These are phyloP conservation scores for Aspergillus nomiae DNA, from an alignment of 2,329 filamentous ascomycete genomes.

Conservation along the genomic window DNA sequence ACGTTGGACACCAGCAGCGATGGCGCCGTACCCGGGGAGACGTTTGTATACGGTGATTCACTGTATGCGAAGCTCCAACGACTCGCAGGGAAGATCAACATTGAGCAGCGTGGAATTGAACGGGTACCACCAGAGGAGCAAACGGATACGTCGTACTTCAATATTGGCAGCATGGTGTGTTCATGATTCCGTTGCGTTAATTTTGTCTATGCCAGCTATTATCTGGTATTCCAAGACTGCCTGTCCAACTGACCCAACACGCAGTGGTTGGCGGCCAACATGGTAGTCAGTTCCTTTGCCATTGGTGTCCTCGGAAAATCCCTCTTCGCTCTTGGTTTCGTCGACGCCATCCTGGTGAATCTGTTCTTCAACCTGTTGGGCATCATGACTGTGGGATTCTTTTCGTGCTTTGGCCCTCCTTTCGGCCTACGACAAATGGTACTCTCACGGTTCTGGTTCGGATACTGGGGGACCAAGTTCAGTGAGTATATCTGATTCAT, in stretches of 20 bases:
- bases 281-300: constrained; percentile 76
- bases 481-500: constrained; percentile 48
- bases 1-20: constrained; percentile 39
- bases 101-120: constrained; percentile 76
- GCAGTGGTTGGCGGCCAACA: constrained; percentile 76
- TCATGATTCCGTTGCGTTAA: constrained; percentile 16
- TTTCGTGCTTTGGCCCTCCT: constrained; percentile 72
- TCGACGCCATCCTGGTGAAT: constrained; percentile 71
- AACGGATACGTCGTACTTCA: constrained; percentile 64
- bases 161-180: constrained; percentile 71
- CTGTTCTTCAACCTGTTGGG: constrained; percentile 76
- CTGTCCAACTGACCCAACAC: constrained; percentile 27
- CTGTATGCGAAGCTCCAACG: constrained; percentile 63
- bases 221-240: constrained; percentile 12
- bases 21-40: constrained; percentile 59
- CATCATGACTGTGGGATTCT: constrained; percentile 72
- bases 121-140: constrained; percentile 71
- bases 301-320: constrained; percentile 71
- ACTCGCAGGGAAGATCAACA: constrained; percentile 64
- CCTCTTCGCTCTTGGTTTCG: constrained; percentile 70
- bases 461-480: constrained; percentile 69
- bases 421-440: constrained; percentile 81
- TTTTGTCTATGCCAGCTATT: constrained; percentile 10
- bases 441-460: constrained; percentile 75
- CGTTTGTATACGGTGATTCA: constrained; percentile 59